These are phyloP conservation scores for Insectozyma bohioensis DNA, from an alignment of 1,139 yeast species.

Conservation along the genomic window DNA sequence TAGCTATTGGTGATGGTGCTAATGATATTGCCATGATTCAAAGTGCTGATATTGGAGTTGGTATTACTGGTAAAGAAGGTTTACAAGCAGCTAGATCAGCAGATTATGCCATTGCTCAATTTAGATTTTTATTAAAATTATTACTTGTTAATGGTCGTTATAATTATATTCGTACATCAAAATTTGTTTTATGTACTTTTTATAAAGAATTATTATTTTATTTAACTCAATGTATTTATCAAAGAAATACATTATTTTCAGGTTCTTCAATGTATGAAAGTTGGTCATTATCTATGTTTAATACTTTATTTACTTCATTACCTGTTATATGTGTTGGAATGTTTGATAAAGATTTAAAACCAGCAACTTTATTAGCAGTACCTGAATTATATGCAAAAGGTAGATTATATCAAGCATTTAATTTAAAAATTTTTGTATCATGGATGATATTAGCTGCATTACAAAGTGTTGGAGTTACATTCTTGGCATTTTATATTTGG, in stretches of 20 bases:
- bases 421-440: constrained; percentile 60
- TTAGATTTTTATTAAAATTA: constrained; percentile 76
- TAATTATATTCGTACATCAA: constrained; percentile 88
- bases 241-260: constrained; percentile 82
- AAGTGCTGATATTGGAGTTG: constrained; percentile 96
- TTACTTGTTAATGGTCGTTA: constrained; percentile 93
- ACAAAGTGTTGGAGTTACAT: constrained; percentile 72
- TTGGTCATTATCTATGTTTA: constrained; percentile 97
- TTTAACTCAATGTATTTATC: constrained; percentile 84
- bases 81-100: constrained; percentile 94
- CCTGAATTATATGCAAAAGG: constrained; percentile 89
- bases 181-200: constrained; percentile 90
- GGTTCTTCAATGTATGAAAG: constrained; percentile 93
- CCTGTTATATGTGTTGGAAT: constrained; percentile 94
- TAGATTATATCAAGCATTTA: constrained; percentile 72
- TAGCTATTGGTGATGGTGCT: constrained; percentile 99
- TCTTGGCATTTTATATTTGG: constrained; percentile 65
- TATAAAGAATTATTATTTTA: constrained; percentile 92
- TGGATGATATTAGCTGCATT: constrained; percentile 82
- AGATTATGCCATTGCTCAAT: constrained; percentile 95
- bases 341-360: constrained; percentile 87
- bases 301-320: constrained; percentile 89
- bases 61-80: constrained; percentile 96
- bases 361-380: constrained; percentile 84
- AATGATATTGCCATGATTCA: constrained; percentile 99